Percentiles rank a stretch among this genome's conserved stretches.
Conservation (phyloP, 345 rosid species). For the Eucalyptus cloeziana region DNA sequence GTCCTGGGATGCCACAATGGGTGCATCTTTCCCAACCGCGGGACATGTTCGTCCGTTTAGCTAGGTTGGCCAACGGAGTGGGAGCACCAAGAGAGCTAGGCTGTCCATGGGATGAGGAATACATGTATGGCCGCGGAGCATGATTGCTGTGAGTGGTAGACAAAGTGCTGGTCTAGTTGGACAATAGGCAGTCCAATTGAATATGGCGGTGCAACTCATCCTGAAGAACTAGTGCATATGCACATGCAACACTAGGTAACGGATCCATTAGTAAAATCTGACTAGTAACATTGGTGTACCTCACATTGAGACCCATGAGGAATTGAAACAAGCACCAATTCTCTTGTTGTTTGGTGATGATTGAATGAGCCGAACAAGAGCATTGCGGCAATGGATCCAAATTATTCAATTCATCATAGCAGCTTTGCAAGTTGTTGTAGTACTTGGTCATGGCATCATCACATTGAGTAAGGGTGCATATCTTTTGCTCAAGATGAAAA, state of each 20-base stretch:
- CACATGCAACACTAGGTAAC: not conserved
- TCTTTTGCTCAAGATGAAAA: not conserved
- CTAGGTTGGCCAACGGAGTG: not conserved
- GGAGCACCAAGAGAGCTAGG: not conserved
- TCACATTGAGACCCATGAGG: not conserved
- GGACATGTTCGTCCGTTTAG: not conserved
- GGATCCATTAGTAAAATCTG: not conserved
- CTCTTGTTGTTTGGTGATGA: not conserved
- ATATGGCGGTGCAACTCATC: not conserved
- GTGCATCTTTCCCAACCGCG: rapidly evolving
- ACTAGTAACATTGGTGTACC: not conserved
- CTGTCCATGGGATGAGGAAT: not conserved
- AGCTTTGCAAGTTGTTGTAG: not conserved
- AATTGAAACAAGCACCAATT: not conserved
- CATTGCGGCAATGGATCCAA: not conserved
- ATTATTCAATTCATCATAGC: not conserved
- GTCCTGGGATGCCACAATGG: not conserved
- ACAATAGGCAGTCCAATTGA: rapidly evolving
- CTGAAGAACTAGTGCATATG: not conserved
- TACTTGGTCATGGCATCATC: not conserved
- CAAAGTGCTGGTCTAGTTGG: not conserved
- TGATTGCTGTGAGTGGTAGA: not conserved
- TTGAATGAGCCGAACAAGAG: not conserved
- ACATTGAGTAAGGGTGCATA: not conserved
- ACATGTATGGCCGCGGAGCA: not conserved